phyloP scores from a whole-genome alignment of 345 rosid species.

The Syzygium jambos region DNA sequence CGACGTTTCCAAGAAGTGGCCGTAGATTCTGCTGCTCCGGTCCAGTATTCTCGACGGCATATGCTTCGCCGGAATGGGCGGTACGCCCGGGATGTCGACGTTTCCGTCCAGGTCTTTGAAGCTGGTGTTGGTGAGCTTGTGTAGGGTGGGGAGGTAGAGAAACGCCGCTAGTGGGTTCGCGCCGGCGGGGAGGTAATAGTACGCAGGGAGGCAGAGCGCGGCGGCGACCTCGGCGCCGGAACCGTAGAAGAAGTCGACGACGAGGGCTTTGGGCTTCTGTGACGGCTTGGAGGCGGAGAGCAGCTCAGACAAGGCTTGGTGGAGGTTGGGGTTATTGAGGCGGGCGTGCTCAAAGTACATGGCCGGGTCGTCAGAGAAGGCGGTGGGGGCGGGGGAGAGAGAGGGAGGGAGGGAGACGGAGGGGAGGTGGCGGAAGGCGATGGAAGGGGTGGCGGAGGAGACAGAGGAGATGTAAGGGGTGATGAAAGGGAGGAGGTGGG shows the following conservation, averaged over 20 bases:
- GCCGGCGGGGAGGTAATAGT: constrained; percentile 7
- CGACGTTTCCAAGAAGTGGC: background rate
- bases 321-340: constrained; percentile 14
- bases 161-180: background rate
- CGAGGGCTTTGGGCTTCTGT: constrained; percentile 2
- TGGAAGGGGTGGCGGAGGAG: constrained; percentile 6
- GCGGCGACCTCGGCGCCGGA: constrained; percentile 3
- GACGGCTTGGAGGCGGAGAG: background rate
- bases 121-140: background rate
- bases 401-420: constrained; percentile 1
- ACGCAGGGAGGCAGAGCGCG: constrained; percentile 12
- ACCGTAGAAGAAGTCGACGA: constrained; percentile 18
- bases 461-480: background rate
- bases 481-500: background rate
- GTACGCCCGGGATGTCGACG: constrained; percentile 18
- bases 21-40: constrained; percentile 3
- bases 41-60: constrained; percentile 9
- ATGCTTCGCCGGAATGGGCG: constrained; percentile 8
- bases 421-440: constrained; percentile 18
- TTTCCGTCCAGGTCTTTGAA: constrained; percentile 1
- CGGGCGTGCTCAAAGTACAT: background rate
- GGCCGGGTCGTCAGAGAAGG: constrained; percentile 1
- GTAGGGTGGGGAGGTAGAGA: constrained; percentile 5
- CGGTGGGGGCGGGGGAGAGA: background rate
- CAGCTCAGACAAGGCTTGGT: constrained; percentile 1